These are phyloP conservation scores for Wickerhamiella brachini DNA, from an alignment of 805 yeast genomes.

Conservation along the genomic window DNA sequence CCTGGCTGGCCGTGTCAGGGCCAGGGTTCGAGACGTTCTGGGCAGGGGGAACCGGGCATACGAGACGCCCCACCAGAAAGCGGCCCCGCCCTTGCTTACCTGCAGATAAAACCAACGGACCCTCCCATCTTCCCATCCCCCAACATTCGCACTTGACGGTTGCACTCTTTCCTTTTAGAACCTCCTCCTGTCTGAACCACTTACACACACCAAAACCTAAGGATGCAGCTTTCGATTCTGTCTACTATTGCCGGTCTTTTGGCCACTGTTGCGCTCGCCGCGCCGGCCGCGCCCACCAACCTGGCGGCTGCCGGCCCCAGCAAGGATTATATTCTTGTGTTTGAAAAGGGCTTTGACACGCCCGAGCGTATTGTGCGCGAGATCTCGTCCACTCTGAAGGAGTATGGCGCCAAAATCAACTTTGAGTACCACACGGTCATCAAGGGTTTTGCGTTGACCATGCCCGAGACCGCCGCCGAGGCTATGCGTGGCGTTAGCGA, in stretches of 20 bases:
- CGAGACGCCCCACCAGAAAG: too few species aligned
- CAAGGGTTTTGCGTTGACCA: conserved; percentile 34
- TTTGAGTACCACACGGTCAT: conserved; percentile 35
- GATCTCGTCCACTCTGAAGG: conserved; percentile 25
- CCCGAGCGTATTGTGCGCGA: conserved; percentile 23
- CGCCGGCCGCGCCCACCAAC: neutral
- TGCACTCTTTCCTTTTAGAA: neutral
- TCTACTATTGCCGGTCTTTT: neutral
- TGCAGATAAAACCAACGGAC: too few species aligned
- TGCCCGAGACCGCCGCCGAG: conserved; percentile 24
- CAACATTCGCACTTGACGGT: neutral
- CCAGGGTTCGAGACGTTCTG: neutral
- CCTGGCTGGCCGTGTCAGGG: neutral
- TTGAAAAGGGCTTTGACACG: conserved; percentile 21
- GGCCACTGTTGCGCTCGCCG: neutral
- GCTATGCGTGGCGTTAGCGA: conserved; percentile 14
- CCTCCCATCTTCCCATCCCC: neutral
- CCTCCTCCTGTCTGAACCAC: too few species aligned
- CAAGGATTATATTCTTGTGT: conserved; percentile 19
- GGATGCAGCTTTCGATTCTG: neutral
- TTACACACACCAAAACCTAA: too few species aligned
- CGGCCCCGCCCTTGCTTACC: too few species aligned
- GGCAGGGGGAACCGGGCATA: too few species aligned
- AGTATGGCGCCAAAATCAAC: conserved; percentile 32
- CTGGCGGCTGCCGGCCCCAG: neutral